phyloP scores from a whole-genome alignment of 192 early-diverging fungal species.

The Linderina pennispora region DNA sequence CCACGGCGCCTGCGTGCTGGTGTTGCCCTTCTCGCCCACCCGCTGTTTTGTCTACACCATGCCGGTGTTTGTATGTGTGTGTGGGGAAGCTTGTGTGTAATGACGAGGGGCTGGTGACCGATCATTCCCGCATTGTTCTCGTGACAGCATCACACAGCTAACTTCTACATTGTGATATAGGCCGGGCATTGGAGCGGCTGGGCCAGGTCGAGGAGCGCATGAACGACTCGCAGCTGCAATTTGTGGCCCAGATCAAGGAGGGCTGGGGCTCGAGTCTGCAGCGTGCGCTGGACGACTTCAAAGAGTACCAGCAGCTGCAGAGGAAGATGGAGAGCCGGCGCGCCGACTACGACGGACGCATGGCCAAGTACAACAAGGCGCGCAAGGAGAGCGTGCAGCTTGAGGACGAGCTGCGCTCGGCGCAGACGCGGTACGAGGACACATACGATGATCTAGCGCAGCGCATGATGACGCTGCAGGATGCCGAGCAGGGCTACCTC shows the following conservation, averaged over 20 bases:
- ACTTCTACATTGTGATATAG: too few relatives aligned
- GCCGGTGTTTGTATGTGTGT: too few relatives aligned
- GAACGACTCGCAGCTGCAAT: slow-evolving; percentile 37
- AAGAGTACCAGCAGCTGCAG: slow-evolving; percentile 56
- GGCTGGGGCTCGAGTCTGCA: slow-evolving; percentile 41
- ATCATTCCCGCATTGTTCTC: too few relatives aligned
- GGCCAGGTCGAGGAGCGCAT: slow-evolving; percentile 49
- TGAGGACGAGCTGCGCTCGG: slow-evolving; percentile 83
- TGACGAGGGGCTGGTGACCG: too few relatives aligned
- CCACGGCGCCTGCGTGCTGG: too few relatives aligned
- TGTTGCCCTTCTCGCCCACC: too few relatives aligned
- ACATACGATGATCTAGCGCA: slow-evolving; percentile 66
- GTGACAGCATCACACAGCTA: too few relatives aligned
- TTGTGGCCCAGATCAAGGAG: slow-evolving; percentile 51
- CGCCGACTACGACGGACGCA: slow-evolving; percentile 89
- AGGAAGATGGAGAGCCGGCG: slow-evolving; percentile 85
- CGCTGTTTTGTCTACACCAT: too few relatives aligned
- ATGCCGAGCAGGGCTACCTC: slow-evolving; percentile 64
- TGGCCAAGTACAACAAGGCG: slow-evolving; percentile 78
- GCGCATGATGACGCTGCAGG: slow-evolving; percentile 78
- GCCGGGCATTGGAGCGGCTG: slow-evolving; percentile 42
- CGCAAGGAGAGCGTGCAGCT: slow-evolving; percentile 89
- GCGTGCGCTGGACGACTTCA: slow-evolving; percentile 47
- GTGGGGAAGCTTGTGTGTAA: too few relatives aligned
- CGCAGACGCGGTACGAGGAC: slow-evolving; percentile 93